These are phyloP conservation scores for Kodamaea sp. DNA, from an alignment of 1,139 yeast genomes.

Conservation along the genomic window DNA sequence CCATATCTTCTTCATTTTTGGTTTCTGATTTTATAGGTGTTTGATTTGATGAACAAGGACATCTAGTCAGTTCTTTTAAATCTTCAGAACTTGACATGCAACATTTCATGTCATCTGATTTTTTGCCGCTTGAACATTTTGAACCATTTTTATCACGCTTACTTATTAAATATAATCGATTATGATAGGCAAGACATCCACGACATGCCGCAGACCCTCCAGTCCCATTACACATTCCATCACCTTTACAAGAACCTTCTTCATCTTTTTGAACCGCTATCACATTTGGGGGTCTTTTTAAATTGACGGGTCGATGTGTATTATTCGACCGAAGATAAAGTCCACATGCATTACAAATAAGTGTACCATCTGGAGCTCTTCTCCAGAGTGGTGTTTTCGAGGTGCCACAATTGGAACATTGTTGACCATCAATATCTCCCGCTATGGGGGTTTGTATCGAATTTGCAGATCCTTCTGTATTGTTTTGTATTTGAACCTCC, in stretches of 20 bases:
- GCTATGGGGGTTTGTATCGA: not conserved
- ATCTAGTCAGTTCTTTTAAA: too few species aligned
- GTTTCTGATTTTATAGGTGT: too few species aligned
- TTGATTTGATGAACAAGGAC: too few species aligned
- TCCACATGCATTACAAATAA: slow-evolving; percentile 73
- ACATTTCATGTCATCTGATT: not conserved
- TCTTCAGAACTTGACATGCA: too few species aligned
- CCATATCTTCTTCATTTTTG: slow-evolving; percentile 39
- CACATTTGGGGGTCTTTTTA: slow-evolving; percentile 65
- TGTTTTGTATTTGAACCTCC: too few species aligned
- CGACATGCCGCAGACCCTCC: slow-evolving; percentile 80
- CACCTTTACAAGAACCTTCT: slow-evolving; percentile 74
- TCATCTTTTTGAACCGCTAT: slow-evolving; percentile 40
- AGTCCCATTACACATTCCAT: slow-evolving; percentile 82
- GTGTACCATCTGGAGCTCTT: slow-evolving; percentile 61
- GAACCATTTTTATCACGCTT: slow-evolving; percentile 7
- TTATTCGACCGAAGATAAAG: slow-evolving; percentile 53
- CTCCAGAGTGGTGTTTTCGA: slow-evolving; percentile 69
- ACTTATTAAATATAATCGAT: slow-evolving; percentile 46
- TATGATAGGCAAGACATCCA: slow-evolving; percentile 81
- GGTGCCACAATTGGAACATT: slow-evolving; percentile 66
- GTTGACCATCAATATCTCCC: slow-evolving; percentile 33
- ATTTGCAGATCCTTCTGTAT: not conserved
- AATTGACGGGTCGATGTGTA: slow-evolving; percentile 53
- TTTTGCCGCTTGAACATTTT: not conserved